Evolutionary conservation across 495 filamentous ascomycete species (phyloP), one percentile per base, ranked within the genome.

Genomic region (Aspergillus haitiensis): DNA sequence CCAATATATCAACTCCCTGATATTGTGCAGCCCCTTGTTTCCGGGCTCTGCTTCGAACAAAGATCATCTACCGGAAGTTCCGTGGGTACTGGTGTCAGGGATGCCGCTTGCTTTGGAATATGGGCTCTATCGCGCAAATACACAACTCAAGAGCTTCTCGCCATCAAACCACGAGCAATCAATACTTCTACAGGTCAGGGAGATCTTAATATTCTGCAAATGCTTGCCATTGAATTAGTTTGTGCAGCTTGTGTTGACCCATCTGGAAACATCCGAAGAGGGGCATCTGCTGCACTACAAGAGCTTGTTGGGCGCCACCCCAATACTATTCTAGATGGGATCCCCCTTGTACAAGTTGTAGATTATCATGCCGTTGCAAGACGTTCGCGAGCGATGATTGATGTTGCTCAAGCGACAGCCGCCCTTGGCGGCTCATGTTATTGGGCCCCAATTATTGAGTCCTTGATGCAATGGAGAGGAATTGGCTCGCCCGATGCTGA

Each of bases 291-390:
- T 49, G 94, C 94, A 13, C 72, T 99, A 37, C 94, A 99, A 68
- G 94, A 99, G 70, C 78, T 98, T 15, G 88, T 97, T 55, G 94
- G 94, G 6, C 84, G 94, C 12, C 93, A 99, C 71, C 92, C 94
- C 5, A 86, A 96, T 59, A 90, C 81, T 0, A 84, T 98, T 36
- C 74, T 79, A 7, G 78, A 91, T 61, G 95, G 94, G 0, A 97
- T 99, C 56, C 70, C 81, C 21, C 76, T 97, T 0, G 90, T 97
- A 1, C 93, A 97, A 66, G 84, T 84, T 7, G 90, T 98, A 1
- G 94, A 98, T 65, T 98, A 96, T 65, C 91, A 96, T 67, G 86
- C 91, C 15, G 92, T 99, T 36, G 92, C 93, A 3, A 82, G 92
- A 9, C 84, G 92, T n/a, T 86, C 88, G 16, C 82, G 89, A 49